Evolutionary conservation across 768 basidiomycete species (phyloP).

Genomic region (Suillus cothurnatus): DNA sequence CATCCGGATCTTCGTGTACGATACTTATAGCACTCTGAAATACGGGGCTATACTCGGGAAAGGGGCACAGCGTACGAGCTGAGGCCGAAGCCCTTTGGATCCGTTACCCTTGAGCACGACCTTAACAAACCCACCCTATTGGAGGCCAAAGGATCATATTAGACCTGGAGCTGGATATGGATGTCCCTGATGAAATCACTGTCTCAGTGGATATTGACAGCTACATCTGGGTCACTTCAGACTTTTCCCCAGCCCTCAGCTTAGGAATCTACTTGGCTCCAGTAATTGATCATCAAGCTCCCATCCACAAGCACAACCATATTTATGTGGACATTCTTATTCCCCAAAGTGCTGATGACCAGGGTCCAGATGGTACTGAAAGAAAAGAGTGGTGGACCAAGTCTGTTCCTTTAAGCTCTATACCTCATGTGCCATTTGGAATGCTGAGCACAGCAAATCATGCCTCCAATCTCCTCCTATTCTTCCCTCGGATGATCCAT

Average conservation of each 20-base stretch:
- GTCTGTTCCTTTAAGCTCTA: slow-evolving; percentile 8
- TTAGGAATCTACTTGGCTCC: background rate
- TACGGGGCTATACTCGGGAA: no score
- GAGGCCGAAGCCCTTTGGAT: no score
- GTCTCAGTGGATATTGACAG: slow-evolving; percentile 19
- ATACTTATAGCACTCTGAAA: no score
- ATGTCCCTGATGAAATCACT: background rate
- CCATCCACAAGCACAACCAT: slow-evolving; percentile 20
- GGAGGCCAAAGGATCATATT: no score
- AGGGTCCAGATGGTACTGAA: fast-evolving
- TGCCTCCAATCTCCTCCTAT: background rate
- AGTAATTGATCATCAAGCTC: background rate
- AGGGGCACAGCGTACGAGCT: no score
- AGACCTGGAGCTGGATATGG: slow-evolving; percentile 7
- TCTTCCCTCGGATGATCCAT: slow-evolving; percentile 18
- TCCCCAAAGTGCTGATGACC: slow-evolving; percentile 12
- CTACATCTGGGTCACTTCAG: slow-evolving; percentile 20
- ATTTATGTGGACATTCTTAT: slow-evolving; percentile 16
- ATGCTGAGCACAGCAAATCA: background rate
- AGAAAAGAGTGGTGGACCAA: slow-evolving; percentile 13
- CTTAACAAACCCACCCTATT: no score
- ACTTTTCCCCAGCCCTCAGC: background rate
- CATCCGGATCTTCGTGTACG: no score
- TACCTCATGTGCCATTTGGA: slow-evolving; percentile 14
- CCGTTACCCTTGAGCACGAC: no score